phyloP scores from a whole-genome alignment of 2,329 filamentous ascomycete genomes.

The Phialocephala subalpina region DNA sequence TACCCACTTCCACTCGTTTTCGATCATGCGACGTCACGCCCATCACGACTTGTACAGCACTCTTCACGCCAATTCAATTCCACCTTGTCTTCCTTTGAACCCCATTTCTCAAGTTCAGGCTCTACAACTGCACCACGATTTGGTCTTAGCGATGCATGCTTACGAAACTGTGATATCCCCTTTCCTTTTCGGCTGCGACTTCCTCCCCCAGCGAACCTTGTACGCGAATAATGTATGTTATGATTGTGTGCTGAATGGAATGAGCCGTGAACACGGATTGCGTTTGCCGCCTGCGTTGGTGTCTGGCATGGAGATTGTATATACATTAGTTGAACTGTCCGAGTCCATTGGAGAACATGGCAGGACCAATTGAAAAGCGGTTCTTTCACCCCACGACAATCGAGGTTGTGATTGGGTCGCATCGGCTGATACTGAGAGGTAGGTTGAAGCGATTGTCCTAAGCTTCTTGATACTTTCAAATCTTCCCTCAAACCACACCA shows the following conservation, averaged over 20 bases:
- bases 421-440: no score
- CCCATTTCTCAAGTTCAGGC: neutral
- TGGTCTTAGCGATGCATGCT: conserved; percentile 36
- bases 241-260: conserved; percentile 20
- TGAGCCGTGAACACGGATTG: neutral
- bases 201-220: neutral
- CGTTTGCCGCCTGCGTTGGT: neutral
- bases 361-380: neutral
- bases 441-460: no score
- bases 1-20: neutral
- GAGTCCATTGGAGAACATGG: conserved; percentile 2
- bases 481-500: no score
- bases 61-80: conserved; percentile 5
- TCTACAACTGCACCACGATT: conserved; percentile 9
- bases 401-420: neutral
- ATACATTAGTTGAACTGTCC: neutral
- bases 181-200: conserved; percentile 17
- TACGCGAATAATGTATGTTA: conserved; percentile 34
- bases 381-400: neutral
- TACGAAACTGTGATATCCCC: conserved; percentile 33
- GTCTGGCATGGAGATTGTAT: conserved; percentile 12
- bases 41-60: conserved; percentile 28
- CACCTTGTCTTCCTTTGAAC: conserved; percentile 4
- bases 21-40: neutral
- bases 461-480: no score